Base-by-base conservation (phyloP, 306 rosid species). In the Heteromeles arbutifolia region DNA sequence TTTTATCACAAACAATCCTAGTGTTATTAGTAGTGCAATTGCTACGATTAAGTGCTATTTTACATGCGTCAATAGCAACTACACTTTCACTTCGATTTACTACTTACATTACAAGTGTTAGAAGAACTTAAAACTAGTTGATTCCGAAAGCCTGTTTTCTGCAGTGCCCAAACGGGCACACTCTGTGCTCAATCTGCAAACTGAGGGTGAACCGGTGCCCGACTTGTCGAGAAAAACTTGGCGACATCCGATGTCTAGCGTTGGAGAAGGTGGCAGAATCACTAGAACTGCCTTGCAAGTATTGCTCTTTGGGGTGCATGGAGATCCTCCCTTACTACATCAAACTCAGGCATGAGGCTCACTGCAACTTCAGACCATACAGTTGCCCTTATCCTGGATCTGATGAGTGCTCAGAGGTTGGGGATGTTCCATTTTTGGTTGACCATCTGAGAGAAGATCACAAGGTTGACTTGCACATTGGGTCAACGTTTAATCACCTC, bases 141-240 rank as follows among this genome's bases (percentile, higher is more conserved):
- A 69, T 21, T 15, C 14, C 43, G 5, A 41, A 64, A 63, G 24
- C 63, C 70, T 17, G 3, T 50, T 37, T n/a, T 80, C 34, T 76
- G 71, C 78, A 65, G 84, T 81, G 84, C 78, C 74, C 64, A 25
- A 81, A 81, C 59, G 81, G 74, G n/a, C 81, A 70, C 65, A 65
- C 75, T 13, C 45, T 81, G 11, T 81, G 81, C 75, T 71, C 78
- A 3, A 44, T 66, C 53, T 76, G 84, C 52, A 81, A 81, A 66
- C 24, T 22, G 11, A 76, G 69, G 34, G 78, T 77, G 66, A 72
- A 76, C 22, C 52, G 24, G 56, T 81, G 84, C 75, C 84, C 84
- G 2, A 72, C 74, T 22, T 81, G 78, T 77, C 34, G 59, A 72
- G 74, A 76, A 64, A 77, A 70, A 28, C 84, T 72, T 11, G 81